Evolutionary conservation across 495 filamentous ascomycete species (phyloP).

Genomic region (Xylaria castorea): DNA sequence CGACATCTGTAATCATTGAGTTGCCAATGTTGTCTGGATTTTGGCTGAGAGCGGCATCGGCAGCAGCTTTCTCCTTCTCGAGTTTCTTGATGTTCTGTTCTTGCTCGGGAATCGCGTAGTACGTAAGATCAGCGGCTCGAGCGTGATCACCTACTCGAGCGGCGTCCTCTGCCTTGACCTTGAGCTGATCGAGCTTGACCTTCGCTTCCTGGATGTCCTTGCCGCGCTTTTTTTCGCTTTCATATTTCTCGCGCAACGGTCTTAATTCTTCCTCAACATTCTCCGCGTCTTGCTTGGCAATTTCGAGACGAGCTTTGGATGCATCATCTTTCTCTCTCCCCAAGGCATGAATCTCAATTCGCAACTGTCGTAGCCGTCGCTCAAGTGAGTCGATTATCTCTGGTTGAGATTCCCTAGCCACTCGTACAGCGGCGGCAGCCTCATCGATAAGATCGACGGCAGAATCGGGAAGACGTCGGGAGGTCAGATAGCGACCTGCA

Average conservation of each 20-base stretch:
- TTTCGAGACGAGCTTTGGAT: slow-evolving; percentile 77
- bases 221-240: slow-evolving; percentile 85
- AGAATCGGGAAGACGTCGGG: slow-evolving; percentile 89
- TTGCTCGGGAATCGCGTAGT: slow-evolving; percentile 96
- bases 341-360: slow-evolving; percentile 96
- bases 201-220: slow-evolving; percentile 95
- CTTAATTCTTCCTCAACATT: slow-evolving; percentile 91
- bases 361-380: slow-evolving; percentile 82
- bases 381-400: slow-evolving; percentile 94
- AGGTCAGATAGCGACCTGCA: slow-evolving; percentile 89
- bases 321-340: slow-evolving; percentile 94
- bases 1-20: slow-evolving; percentile 85
- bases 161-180: slow-evolving; percentile 90
- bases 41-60: slow-evolving; percentile 75
- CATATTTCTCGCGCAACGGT: slow-evolving; percentile 93
- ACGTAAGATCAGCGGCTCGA: slow-evolving; percentile 88
- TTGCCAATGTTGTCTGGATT: slow-evolving; percentile 64
- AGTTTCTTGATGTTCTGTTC: slow-evolving; percentile 77
- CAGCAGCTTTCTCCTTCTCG: slow-evolving; percentile 77
- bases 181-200: slow-evolving; percentile 86
- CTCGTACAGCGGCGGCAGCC: slow-evolving; percentile 91
- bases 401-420: slow-evolving; percentile 93
- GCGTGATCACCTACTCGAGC: slow-evolving; percentile 81
- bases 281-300: slow-evolving; percentile 86
- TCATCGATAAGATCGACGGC: slow-evolving; percentile 97